A percentile compares a stretch with the other conserved stretches of the same genome.
Conservation (phyloP, 768 basidiomycete species). For the Kwoniella dejecticola region DNA sequence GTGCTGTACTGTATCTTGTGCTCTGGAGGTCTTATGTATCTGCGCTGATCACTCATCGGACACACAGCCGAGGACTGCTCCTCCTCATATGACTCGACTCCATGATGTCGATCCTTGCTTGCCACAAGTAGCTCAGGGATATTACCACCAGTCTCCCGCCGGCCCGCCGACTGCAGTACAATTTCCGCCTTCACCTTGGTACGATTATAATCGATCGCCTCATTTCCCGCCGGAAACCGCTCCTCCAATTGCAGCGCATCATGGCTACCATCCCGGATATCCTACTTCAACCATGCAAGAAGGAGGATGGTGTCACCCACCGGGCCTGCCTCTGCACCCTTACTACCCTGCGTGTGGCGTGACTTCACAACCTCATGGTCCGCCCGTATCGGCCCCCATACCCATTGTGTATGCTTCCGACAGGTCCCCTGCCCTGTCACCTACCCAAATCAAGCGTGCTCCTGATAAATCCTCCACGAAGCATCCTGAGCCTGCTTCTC, state of each 20-base stretch:
- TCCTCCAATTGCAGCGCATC: background rate
- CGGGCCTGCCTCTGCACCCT: background rate
- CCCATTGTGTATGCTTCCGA: background rate
- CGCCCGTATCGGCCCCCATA: background rate
- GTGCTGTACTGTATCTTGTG: no score
- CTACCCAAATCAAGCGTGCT: no score
- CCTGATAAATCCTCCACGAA: no score
- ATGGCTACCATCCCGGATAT: no score
- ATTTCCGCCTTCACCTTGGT: no score
- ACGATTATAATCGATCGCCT: background rate
- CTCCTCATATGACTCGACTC: background rate
- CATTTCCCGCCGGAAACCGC: background rate
- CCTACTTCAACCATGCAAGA: background rate
- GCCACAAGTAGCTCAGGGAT: background rate
- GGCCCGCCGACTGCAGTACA: no score
- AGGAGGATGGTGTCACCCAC: conserved; percentile 1
- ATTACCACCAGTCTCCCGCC: background rate
- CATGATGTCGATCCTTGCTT: background rate
- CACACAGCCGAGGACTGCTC: background rate
- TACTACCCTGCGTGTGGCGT: background rate
- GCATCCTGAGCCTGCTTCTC: no score
- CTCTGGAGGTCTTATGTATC: no score
- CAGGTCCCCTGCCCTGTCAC: no score
- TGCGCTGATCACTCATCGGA: no score
- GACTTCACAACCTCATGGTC: no score